Base-by-base conservation (phyloP, 495 filamentous ascomycete species). In the Paragyromitra xinjiangensis region DNA sequence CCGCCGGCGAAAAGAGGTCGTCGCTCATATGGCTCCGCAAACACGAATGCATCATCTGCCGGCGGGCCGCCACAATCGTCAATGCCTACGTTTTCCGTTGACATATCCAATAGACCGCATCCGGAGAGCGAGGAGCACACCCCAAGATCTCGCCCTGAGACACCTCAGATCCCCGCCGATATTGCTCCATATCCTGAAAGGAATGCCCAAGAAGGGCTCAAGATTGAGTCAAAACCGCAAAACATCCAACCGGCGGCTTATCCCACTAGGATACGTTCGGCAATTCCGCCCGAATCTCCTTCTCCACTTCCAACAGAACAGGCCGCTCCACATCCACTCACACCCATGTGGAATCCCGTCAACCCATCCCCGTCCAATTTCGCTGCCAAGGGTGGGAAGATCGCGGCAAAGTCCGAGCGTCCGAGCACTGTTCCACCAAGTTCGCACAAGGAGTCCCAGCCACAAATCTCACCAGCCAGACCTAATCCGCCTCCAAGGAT, bases 311-410 rank as follows among this genome's bases (percentile, higher is more conserved):
- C 79, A 59, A 51, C 77, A 59, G 69, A 78, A 29, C 79, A 81
- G 42, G n/a, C 78, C 48, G 71, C 73, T 67, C 50, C 71, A 37
- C 70, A 68, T 50, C 76, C 78, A 39, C 78, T 78, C 53, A 75
- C 77, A 74, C 78, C 79, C 59, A 81, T 81, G 78, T 81, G 79
- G 79, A 80, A 76, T 64, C 71, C 79, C 59, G 79, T 81, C 37
- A 81, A 81, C 37, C 76, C 66, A 58, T 62, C 71, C 45, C 78
- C 78, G 39, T 67, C 78, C 22, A 75, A 75, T 70, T 70, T 75
- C 50, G 55, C 59, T 63, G 69, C 55, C 63, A 80, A 74, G 70
- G 71, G 59, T 42, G 77, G 70, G 72, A 81, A 80, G 71, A 81
- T 81, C 63, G 69, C 78, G 66, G 78, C 78, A 65, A 80, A 79